These are phyloP conservation scores for Nicotiana attenuata DNA, from an alignment of 257 asterid species.

Conservation along the genomic window DNA sequence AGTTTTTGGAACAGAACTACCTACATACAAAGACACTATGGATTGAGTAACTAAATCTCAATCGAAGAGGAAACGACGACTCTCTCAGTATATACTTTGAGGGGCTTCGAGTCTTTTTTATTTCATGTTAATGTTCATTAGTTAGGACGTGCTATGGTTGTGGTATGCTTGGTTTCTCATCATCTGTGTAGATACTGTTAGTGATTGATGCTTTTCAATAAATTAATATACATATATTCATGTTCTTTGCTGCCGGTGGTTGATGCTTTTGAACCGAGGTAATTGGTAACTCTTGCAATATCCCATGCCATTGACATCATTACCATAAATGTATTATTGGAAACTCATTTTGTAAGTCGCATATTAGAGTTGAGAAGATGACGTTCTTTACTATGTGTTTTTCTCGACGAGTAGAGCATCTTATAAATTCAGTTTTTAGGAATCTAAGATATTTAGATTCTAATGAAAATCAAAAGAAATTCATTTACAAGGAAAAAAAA, in stretches of 20 bases:
- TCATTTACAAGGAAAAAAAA: neutral
- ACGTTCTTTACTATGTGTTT: neutral
- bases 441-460: neutral
- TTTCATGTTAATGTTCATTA: too few relatives aligned
- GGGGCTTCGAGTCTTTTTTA: too few relatives aligned
- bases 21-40: too few relatives aligned
- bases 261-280: conserved; percentile 95
- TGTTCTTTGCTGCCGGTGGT: conserved; percentile 38
- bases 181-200: neutral
- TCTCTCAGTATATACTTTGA: too few relatives aligned
- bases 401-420: neutral
- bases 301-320: conserved; percentile 60
- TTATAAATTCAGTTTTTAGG: neutral
- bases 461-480: neutral
- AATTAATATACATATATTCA: neutral
- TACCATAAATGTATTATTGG: conserved; percentile 20
- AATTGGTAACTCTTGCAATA: conserved; percentile 89
- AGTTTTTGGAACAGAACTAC: too few relatives aligned
- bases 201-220: neutral
- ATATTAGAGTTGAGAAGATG: neutral
- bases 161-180: neutral
- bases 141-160: neutral
- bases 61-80: too few relatives aligned
- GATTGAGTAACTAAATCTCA: too few relatives aligned
- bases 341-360: neutral